Conservation (phyloP, 1,284 basidiomycete genomes). For the Coniferiporia sulphurascens region DNA sequence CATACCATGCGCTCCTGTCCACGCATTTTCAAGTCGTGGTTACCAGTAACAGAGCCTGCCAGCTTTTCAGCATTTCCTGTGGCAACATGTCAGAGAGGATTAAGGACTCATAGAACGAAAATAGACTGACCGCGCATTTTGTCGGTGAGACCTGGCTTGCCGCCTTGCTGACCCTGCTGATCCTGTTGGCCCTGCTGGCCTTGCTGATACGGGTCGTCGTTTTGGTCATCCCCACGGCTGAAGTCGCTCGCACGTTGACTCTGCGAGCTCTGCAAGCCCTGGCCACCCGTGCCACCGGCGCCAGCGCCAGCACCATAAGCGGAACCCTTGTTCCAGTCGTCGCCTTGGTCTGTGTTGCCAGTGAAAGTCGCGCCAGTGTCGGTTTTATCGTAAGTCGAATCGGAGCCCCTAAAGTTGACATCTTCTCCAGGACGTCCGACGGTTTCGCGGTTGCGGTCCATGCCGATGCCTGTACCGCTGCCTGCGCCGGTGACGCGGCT, state of each 20-base stretch:
- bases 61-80: slow-evolving; percentile 9
- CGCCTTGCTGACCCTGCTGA: not conserved
- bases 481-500: not conserved
- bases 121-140: slow-evolving; percentile 10
- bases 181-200: not conserved
- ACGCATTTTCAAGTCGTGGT: slow-evolving; percentile 8
- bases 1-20: slow-evolving; percentile 12
- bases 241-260: too few relatives aligned
- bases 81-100: not conserved
- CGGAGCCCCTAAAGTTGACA: slow-evolving; percentile 5
- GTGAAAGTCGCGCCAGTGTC: not conserved
- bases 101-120: not conserved
- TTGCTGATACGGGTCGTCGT: not conserved
- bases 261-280: not conserved
- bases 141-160: slow-evolving; percentile 10
- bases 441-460: not conserved
- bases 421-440: not conserved
- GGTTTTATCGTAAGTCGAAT: not conserved
- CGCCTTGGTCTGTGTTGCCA: not conserved
- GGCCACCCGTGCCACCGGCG: not conserved
- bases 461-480: not conserved
- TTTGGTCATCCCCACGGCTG: not conserved
- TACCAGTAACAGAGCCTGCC: slow-evolving; percentile 1
- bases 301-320: not conserved
- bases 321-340: not conserved